These are phyloP conservation scores for Colletotrichum tropicicola DNA, from an alignment of 2,329 filamentous ascomycete genomes.

Conservation along the genomic window DNA sequence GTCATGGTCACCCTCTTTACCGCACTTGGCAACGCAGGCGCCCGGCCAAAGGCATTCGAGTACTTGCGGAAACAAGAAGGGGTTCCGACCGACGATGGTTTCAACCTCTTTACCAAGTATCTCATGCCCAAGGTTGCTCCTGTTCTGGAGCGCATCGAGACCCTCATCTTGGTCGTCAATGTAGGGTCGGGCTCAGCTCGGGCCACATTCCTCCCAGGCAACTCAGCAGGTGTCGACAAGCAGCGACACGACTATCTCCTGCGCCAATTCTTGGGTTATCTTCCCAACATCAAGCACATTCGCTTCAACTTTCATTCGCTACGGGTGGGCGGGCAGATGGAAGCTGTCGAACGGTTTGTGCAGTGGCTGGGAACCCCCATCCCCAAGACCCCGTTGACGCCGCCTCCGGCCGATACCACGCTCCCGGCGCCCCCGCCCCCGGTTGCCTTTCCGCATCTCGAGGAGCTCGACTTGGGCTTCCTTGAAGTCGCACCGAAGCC, in stretches of 20 bases:
- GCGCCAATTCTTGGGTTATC: conserved; percentile 47
- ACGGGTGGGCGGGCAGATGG: conserved; percentile 7
- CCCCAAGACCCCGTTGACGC: not conserved
- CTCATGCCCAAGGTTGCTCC: conserved; percentile 45
- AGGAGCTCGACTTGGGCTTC: conserved; percentile 54
- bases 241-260: conserved; percentile 32
- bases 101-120: conserved; percentile 51
- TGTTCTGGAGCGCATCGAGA: conserved; percentile 55
- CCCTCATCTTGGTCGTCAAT: conserved; percentile 49
- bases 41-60: conserved; percentile 54
- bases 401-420: not conserved
- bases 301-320: conserved; percentile 57
- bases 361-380: conserved; percentile 45
- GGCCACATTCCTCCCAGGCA: too few species aligned
- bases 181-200: not conserved
- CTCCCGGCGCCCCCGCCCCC: conserved; percentile 30
- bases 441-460: conserved; percentile 44
- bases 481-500: conserved; percentile 37
- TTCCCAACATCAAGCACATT: conserved; percentile 57
- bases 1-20: conserved; percentile 51
- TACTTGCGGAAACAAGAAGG: conserved; percentile 48
- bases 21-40: conserved; percentile 50
- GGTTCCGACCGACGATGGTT: conserved; percentile 50
- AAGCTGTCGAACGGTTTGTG: conserved; percentile 40
- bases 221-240: not conserved